phyloP scores from a whole-genome alignment of 805 yeast species.

The Jamesozyma jinghongensis region DNA sequence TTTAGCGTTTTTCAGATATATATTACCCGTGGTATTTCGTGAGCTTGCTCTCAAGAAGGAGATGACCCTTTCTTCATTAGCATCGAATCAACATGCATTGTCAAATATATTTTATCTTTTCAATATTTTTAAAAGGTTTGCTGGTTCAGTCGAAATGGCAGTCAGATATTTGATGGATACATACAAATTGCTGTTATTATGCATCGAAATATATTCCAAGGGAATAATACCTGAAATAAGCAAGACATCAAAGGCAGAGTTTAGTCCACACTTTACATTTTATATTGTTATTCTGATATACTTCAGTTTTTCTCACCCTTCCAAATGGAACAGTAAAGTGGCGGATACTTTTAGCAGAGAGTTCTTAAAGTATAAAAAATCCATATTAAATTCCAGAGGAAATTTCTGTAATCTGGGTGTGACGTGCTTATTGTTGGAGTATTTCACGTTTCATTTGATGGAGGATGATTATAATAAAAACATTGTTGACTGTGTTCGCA shows the following conservation, averaged over 20 bases:
- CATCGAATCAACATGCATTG: background rate
- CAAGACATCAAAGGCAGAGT: too few species aligned
- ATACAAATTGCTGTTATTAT: background rate
- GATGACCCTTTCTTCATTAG: background rate
- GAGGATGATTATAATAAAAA: background rate
- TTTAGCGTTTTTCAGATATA: constrained; percentile 7
- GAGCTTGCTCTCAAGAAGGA: constrained; percentile 2
- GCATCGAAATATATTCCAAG: background rate
- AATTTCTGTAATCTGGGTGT: background rate
- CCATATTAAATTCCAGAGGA: background rate
- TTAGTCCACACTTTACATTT: too few species aligned
- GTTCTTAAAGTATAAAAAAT: background rate
- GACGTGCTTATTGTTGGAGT: background rate
- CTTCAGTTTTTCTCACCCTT: background rate
- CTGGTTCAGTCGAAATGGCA: background rate
- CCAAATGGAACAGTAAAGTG: background rate
- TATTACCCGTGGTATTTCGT: constrained; percentile 10
- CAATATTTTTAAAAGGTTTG: background rate
- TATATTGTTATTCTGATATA: background rate
- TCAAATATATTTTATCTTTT: background rate
- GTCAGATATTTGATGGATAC: background rate
- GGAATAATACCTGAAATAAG: too few species aligned
- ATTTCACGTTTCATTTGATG: background rate
- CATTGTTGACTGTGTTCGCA: background rate
- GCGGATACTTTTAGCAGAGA: background rate